These are phyloP conservation scores for Saccharomycopsis sp. DNA, from an alignment of 805 yeast genomes.

Conservation along the genomic window DNA sequence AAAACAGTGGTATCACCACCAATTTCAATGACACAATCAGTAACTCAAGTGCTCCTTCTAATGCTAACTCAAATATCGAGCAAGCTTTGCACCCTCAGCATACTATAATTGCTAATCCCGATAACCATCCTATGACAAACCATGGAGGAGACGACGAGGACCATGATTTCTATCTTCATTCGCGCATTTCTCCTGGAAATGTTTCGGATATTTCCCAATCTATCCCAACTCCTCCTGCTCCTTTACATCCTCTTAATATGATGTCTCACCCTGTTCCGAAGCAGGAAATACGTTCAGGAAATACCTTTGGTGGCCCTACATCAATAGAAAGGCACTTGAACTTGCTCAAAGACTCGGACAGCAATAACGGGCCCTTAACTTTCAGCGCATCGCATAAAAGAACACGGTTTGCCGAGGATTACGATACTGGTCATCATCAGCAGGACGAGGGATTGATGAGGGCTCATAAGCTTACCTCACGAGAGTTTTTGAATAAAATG, in stretches of 20 bases:
- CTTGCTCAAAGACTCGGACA: neutral
- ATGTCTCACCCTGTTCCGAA: neutral
- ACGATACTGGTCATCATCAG: neutral
- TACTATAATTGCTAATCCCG: neutral
- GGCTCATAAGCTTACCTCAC: neutral
- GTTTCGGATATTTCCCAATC: neutral
- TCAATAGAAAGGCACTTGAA: neutral
- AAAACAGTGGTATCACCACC: neutral
- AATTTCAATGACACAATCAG: neutral
- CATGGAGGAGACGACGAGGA: neutral
- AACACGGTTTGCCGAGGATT: neutral
- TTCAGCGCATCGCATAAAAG: neutral
- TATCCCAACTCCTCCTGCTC: neutral
- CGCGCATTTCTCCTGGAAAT: neutral
- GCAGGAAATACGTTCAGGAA: neutral
- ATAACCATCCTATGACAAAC: neutral
- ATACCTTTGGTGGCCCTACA: neutral
- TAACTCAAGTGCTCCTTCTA: neutral
- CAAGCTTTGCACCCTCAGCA: neutral
- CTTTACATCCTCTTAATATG: neutral
- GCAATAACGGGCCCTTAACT: neutral
- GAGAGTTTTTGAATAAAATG: constrained; percentile 10
- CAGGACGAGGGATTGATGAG: neutral
- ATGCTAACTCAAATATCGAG: neutral
- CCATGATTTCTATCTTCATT: neutral